Evolutionary conservation across 805 yeast genomes (phyloP), one percentile per base, ranked within the genome.

Genomic region (Sungouiella thailandica): DNA sequence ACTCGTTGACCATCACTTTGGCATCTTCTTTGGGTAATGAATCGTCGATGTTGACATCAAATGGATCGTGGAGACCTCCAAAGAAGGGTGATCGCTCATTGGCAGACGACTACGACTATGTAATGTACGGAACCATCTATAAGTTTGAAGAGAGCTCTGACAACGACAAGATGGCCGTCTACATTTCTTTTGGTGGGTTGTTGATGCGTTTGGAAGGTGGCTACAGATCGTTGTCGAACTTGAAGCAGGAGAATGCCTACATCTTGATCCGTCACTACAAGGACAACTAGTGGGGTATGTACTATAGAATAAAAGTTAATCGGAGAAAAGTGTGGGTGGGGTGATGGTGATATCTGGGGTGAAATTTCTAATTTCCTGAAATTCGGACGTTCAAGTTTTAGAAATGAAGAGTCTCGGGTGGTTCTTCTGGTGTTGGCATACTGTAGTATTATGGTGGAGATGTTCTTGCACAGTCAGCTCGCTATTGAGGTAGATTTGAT

Each of bases 51-150:
- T 66, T 52, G 55, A 71, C 58, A 10, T 62, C 72, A 17, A 69
- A 77, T 45, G 81, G 83, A 13, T 75, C 83, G 17, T 83, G 90
- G 89, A 74, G 88, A 57, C 87, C 85, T 7, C 95, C 96, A 28
- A 83, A 75, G 60, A 74, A 83, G 9, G 84, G 81, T 39, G 96
- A 88, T 47, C 76, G 82, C 53, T 76, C 94, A 5, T 71, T 90
- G 51, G 96, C 96, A 46, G 97, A 90, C 58, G 97, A 93, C 55
- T 90, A 88, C 66, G 97, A 90, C 60, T 93, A 93, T 52, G 97
- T 93, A 46, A 90, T 93, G 97, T 80, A 89, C 58, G 98, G 98
- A 35, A 88, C 96, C 5, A 95, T 93, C 29, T 93, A 93, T 70
- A 89, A 90, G 60, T 93, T 93, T 55, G 96, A 90, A 58, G 98